Base-by-base conservation (phyloP, 2,329 filamentous ascomycete species). In the Triangularia verruculosa region DNA sequence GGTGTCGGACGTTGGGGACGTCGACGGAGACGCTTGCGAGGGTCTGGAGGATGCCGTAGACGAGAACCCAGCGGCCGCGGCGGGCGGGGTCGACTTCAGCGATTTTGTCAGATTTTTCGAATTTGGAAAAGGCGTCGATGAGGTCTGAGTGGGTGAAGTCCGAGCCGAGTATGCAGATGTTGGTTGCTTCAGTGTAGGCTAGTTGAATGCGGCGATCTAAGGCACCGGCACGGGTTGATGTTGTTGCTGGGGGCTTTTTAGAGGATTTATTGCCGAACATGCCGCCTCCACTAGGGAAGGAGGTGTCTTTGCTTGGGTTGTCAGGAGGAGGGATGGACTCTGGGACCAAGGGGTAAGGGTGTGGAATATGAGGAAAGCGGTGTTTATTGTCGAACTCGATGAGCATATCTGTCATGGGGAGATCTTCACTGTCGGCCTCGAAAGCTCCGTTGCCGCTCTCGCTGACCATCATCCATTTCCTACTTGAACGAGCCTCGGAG, bases 351-450 rank as follows among this genome's bases (percentile, higher is more conserved):
- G 88, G 87, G 67, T 88, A 89, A 0, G 89, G 87, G 64, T 89
- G 83, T 0, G 88, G 84, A 53, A 91, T 85, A 65, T 89, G 86
- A 3, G 88, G 87, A 70, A 85, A 88, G 7, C 82, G 80, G 67
- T 85, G 78, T 59, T 80, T 81, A 65, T 84, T 88, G 74, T 91
- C 88, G 66, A 86, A 91, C 61, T 83, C 81, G 61, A 89, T 79
- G 3, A 91, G 77, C 73, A 90, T 83, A 68, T 90, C 87, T 0
- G 86, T 89, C 67, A 90, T 81, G 1, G 86, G 84, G n/a, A 89
- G 76, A 52, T 85, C 85, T 0, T 71, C 58, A 1, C 78, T 77
- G 68, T 86, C 83, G 1, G 82, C 77, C 20, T 82, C 78, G 66
- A 86, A 84, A 0, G 71, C 75, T 43, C 69, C 74, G 69, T 81